A percentile compares a stretch with the other conserved stretches of the same genome.
phyloP scores from a whole-genome alignment of 106 monocot species.

The Cymbidium sinense region DNA sequence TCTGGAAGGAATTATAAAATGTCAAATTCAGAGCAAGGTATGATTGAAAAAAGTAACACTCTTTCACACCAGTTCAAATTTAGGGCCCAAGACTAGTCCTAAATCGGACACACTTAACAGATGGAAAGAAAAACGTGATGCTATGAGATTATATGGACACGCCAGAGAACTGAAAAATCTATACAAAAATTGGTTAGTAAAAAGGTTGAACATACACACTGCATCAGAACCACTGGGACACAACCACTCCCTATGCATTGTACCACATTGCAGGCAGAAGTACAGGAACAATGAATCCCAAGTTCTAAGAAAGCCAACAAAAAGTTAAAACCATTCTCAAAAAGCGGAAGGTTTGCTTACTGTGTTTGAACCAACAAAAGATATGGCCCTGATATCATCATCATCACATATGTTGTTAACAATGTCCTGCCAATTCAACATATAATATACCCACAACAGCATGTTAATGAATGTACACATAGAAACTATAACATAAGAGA shows the following conservation, averaged over 20 bases:
- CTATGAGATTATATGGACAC: not conserved
- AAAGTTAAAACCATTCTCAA: not conserved
- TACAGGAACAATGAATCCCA: not conserved
- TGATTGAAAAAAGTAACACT: not conserved
- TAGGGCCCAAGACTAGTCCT: not conserved
- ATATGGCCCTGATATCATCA: slow-evolving; percentile 87
- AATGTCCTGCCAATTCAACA: slow-evolving; percentile 45
- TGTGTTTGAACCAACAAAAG: slow-evolving; percentile 97
- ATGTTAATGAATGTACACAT: not conserved
- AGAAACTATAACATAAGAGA: too few species aligned
- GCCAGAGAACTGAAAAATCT: not conserved
- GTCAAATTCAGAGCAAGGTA: not conserved
- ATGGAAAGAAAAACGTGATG: not conserved
- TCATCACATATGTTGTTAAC: slow-evolving; percentile 97
- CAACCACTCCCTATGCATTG: not conserved
- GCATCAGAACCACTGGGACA: not conserved
- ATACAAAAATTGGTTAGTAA: too few species aligned
- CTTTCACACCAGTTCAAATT: not conserved
- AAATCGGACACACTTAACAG: not conserved
- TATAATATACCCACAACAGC: not conserved
- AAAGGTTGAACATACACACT: not conserved
- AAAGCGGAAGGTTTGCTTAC: slow-evolving; percentile 34
- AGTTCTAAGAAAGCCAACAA: not conserved
- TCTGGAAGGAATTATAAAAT: not conserved
- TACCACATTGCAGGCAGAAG: not conserved